Conservation (phyloP, 75 land plant genomes). For the Pinus tabuliformis region DNA sequence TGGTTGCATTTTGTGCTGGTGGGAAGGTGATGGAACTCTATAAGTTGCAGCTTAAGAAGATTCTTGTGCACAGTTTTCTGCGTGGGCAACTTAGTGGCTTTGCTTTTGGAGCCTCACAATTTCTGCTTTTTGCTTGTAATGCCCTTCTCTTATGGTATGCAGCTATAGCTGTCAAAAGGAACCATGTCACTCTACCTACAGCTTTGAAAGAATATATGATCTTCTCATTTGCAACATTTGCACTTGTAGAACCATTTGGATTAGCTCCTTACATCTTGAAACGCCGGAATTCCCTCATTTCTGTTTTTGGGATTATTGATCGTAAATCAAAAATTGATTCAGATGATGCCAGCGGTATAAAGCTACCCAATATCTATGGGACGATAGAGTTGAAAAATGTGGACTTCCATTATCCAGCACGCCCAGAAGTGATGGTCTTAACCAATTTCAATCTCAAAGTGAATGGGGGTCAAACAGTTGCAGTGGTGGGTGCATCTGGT, state of each 20-base stretch:
- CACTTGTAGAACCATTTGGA: slow-evolving; percentile 98
- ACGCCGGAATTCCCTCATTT: slow-evolving; percentile 71
- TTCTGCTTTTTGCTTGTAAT: slow-evolving; percentile 95
- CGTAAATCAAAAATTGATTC: slow-evolving; percentile 85
- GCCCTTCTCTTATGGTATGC: slow-evolving; percentile 96
- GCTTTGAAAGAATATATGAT: slow-evolving; percentile 89
- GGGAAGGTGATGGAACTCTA: slow-evolving; percentile 88
- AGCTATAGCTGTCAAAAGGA: slow-evolving; percentile 50
- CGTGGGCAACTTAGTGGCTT: slow-evolving; percentile 85
- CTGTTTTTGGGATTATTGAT: slow-evolving; percentile 96
- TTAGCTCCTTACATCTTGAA: slow-evolving; percentile 96
- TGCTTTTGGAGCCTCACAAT: slow-evolving; percentile 94
- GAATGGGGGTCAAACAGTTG: slow-evolving; percentile 93
- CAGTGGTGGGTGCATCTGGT: slow-evolving; percentile 96
- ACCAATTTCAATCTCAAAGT: slow-evolving; percentile 95
- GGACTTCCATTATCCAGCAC: slow-evolving; percentile 90
- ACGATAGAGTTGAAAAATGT: slow-evolving; percentile 88
- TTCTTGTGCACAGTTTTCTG: slow-evolving; percentile 68
- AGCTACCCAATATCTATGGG: slow-evolving; percentile 94
- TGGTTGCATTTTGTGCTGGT: slow-evolving; percentile 94
- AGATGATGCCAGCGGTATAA: slow-evolving; percentile 78
- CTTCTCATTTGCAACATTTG: slow-evolving; percentile 97
- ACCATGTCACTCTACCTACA: slow-evolving; percentile 38
- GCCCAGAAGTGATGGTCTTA: slow-evolving; percentile 82
- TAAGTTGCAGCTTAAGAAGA: slow-evolving; percentile 62